These are phyloP conservation scores for Oenanthe javanica DNA, from an alignment of 140 eudicot genomes.

Conservation along the genomic window DNA sequence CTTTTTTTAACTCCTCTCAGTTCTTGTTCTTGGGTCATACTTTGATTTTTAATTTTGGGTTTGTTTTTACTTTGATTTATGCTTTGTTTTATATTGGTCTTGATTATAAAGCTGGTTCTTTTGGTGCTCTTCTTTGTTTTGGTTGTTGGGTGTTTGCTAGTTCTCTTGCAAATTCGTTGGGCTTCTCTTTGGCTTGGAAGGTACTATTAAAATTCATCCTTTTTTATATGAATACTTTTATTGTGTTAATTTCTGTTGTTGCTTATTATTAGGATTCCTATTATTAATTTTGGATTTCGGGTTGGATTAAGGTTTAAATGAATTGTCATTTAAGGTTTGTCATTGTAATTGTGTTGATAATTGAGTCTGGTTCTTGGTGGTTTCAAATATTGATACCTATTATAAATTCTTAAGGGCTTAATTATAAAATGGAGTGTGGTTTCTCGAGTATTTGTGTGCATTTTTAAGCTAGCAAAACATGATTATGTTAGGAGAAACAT, in stretches of 20 bases:
- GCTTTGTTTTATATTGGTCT: constrained; percentile 51
- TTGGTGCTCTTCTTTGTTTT: constrained; percentile 59
- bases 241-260: neutral
- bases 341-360: neutral
- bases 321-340: neutral
- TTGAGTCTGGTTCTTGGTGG: neutral
- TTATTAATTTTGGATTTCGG: neutral
- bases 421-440: neutral
- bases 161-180: constrained; percentile 48
- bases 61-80: constrained; percentile 53
- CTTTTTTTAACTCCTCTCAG: constrained; percentile 15
- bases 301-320: neutral
- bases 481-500: neutral
- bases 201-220: constrained; percentile 17
- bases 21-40: constrained; percentile 18
- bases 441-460: neutral
- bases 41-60: constrained; percentile 52
- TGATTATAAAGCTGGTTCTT: constrained; percentile 70
- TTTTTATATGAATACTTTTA: neutral
- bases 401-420: neutral
- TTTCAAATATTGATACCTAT: no score
- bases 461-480: neutral
- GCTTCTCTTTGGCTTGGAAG: constrained; percentile 77
- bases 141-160: constrained; percentile 66
- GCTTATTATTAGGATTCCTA: neutral